phyloP scores from a whole-genome alignment of 1,284 basidiomycete genomes.

The Microbotryum silenes-acaulis region DNA sequence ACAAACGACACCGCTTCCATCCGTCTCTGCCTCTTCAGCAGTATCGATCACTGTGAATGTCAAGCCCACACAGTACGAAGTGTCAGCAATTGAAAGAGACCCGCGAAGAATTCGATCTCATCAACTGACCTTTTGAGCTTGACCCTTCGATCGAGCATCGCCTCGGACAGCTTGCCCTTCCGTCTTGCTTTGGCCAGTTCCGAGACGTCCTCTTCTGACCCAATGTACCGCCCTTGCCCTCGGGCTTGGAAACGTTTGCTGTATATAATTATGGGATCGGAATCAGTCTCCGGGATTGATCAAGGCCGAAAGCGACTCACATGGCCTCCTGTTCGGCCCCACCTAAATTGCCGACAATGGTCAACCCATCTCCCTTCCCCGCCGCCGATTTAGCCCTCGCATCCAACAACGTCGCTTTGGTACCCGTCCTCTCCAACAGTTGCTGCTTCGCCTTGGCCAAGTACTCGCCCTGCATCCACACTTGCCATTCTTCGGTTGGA shows the following conservation, averaged over 20 bases:
- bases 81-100: neutral
- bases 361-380: conserved; percentile 44
- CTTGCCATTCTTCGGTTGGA: conserved; percentile 63
- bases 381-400: conserved; percentile 46
- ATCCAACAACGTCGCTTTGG: conserved; percentile 44
- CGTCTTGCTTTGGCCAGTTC: conserved; percentile 62
- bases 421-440: conserved; percentile 63
- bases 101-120: neutral
- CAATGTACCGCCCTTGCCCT: conserved; percentile 69
- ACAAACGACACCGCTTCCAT: neutral
- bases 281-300: neutral
- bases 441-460: conserved; percentile 77
- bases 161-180: conserved; percentile 80
- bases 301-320: conserved; percentile 35
- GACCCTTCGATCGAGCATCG: conserved; percentile 73
- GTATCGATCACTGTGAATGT: conserved; percentile 25
- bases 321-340: conserved; percentile 37
- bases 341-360: conserved; percentile 41
- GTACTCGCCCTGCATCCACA: conserved; percentile 84
- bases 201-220: conserved; percentile 59
- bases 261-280: neutral
- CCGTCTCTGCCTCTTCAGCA: conserved; percentile 14
- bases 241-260: conserved; percentile 76
- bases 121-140: conserved; percentile 75
- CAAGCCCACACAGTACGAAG: no score